phyloP scores from a whole-genome alignment of 495 filamentous ascomycete genomes.

The Parachaetomium inaequale region DNA sequence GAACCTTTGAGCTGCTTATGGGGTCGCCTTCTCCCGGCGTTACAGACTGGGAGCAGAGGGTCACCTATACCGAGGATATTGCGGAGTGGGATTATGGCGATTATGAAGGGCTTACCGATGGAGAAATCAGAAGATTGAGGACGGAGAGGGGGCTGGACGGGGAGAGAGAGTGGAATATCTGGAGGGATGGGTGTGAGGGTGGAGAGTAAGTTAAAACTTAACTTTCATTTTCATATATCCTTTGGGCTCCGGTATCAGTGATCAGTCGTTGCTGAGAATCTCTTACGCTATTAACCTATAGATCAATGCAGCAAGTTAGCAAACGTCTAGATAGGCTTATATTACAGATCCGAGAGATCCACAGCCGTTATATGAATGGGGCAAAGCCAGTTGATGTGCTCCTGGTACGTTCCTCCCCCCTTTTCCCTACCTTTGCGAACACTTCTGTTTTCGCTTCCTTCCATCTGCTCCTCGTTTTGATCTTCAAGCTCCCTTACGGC shows the following conservation, averaged over 20 bases:
- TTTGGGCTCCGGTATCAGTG: neutral
- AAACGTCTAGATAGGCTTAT: neutral
- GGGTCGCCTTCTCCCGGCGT: neutral
- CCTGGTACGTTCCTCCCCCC: neutral
- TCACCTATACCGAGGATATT: neutral
- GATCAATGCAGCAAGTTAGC: neutral
- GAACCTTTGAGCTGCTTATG: neutral
- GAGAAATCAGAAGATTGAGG: neutral
- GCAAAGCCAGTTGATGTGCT: neutral
- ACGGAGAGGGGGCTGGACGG: neutral
- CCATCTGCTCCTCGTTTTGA: neutral
- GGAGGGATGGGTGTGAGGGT: slow-evolving; percentile 1
- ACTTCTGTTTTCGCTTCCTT: neutral
- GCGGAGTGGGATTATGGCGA: slow-evolving; percentile 1
- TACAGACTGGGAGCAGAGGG: neutral
- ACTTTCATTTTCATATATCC: neutral
- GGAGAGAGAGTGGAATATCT: neutral
- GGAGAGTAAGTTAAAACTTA: neutral
- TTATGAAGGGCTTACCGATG: neutral
- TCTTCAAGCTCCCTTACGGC: too few species aligned
- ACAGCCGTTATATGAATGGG: neutral
- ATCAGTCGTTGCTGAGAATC: neutral
- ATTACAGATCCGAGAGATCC: neutral
- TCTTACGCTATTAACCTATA: neutral
- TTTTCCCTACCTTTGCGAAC: neutral